Conservation (phyloP, 768 basidiomycete genomes). For the Rubroboletus pulcherrimus region DNA sequence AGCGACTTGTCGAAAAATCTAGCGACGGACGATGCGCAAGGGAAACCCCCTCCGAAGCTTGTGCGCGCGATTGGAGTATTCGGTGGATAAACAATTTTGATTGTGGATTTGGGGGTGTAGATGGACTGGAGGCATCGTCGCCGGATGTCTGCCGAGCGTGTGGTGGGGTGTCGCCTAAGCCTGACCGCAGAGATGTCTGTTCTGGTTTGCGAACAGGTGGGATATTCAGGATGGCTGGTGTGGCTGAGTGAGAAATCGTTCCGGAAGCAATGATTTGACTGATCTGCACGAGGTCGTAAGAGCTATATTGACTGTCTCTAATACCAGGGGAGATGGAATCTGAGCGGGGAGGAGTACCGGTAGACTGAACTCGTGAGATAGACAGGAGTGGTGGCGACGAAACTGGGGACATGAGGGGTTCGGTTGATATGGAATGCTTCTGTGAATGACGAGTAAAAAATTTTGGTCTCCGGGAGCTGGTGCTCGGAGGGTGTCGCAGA, state of each 20-base stretch:
- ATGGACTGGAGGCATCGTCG: not conserved
- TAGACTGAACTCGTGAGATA: slow-evolving; percentile 1
- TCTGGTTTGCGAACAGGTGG: slow-evolving; percentile 6
- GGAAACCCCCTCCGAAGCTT: slow-evolving; percentile 7
- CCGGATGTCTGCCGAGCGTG: not conserved
- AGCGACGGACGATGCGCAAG: slow-evolving; percentile 3
- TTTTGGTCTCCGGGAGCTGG: not conserved
- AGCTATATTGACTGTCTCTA: not conserved
- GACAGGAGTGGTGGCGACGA: slow-evolving; percentile 8
- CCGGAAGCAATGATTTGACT: not conserved
- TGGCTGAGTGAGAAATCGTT: not conserved
- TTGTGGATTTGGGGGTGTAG: not conserved
- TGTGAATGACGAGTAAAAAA: slow-evolving; percentile 4
- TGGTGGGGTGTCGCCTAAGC: not conserved
- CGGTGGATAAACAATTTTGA: slow-evolving; percentile 17
- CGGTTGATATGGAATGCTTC: slow-evolving; percentile 17
- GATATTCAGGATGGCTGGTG: not conserved
- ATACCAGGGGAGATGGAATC: not conserved
- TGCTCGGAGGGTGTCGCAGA: not conserved
- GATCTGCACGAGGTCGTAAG: slow-evolving; percentile 5
- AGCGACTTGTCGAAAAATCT: not conserved
- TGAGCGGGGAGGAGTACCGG: not conserved
- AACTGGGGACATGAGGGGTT: slow-evolving; percentile 21
- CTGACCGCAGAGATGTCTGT: not conserved
- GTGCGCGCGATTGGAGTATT: slow-evolving; percentile 20